Base-by-base conservation (phyloP, 1,284 basidiomycete genomes). In the Cerioporus squamosus region DNA sequence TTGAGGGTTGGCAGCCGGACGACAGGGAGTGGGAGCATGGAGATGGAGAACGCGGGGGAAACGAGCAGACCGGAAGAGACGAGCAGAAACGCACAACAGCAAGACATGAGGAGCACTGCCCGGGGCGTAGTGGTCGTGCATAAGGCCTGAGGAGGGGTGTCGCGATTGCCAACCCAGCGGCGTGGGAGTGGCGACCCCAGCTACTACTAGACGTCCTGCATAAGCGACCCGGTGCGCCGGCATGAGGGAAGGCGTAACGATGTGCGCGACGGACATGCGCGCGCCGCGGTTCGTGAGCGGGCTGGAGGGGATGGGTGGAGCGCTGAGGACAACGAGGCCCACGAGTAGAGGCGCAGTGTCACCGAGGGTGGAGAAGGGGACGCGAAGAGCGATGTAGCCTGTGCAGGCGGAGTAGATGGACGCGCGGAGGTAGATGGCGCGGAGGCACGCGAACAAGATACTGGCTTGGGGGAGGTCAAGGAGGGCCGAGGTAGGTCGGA, bases 241-340 rank as follows among this genome's bases (percentile, higher is more conserved):
- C 12, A 64, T 36, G 42, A 63, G 55, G 20, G 59, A 26, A 20
- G 65, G 55, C 15, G 65, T 43, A 12, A 67, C 24, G 55, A 72
- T 68, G 58, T 71, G 69, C 12, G 68, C 62, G n/a, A 71, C 66
- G 20, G 72, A 71, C 55, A 66, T 64, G 33, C 70, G 67, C 5
- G 71, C 71, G 45, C 62, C 58, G 56, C 65, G 68, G 62, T 72
- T 72, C 20, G 66, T 64, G 43, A 74, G 66, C 5, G 70, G 70
- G 39, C 68, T 65, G 10, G 54, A 7, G 5, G n/a, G 40, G 40
- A 20, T 12, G 9, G 40, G 40, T 8, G 22, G n/a, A 8, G 40
- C 40, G 29, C 29, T 22, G 20, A 22, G 12, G 40, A 22, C 8
- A 43, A 9, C 18, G 40, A 53, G 18, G n/a, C 45, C 70, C 70